Percentiles rank a stretch among this genome's conserved stretches.
Conservation (phyloP, 208 protist genomes). For the Crithidia expoeki region DNA sequence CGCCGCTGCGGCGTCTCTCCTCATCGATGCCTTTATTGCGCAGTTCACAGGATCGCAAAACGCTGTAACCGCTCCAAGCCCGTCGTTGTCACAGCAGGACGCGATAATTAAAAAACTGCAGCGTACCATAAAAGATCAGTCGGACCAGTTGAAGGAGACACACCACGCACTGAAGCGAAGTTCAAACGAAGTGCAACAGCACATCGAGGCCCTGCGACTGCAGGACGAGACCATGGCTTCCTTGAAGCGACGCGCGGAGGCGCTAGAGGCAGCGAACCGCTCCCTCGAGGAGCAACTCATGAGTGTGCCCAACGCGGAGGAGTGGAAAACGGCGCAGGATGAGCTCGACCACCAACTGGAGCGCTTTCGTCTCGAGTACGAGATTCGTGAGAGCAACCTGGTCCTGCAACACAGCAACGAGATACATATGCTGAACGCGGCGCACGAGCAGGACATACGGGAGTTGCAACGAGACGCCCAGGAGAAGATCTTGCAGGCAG, state of each 20-base stretch:
- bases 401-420: slow-evolving; percentile 73
- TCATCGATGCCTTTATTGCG: background rate
- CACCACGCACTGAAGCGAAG: slow-evolving; percentile 31
- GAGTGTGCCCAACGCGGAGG: slow-evolving; percentile 63
- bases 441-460: slow-evolving; percentile 56
- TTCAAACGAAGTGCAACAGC: slow-evolving; percentile 41
- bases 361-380: slow-evolving; percentile 51
- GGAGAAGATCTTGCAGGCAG: slow-evolving; percentile 27
- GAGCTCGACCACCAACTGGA: slow-evolving; percentile 54
- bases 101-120: slow-evolving; percentile 6
- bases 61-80: background rate
- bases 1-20: slow-evolving; percentile 20
- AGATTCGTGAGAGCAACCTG: slow-evolving; percentile 46
- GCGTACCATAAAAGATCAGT: slow-evolving; percentile 29
- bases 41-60: background rate
- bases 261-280: slow-evolving; percentile 24
- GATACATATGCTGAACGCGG: slow-evolving; percentile 51
- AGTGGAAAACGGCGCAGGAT: slow-evolving; percentile 54
- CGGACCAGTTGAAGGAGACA: slow-evolving; percentile 52
- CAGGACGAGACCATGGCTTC: slow-evolving; percentile 49
- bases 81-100: background rate
- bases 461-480: slow-evolving; percentile 50
- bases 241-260: slow-evolving; percentile 50
- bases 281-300: slow-evolving; percentile 31
- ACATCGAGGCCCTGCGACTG: slow-evolving; percentile 35